Base-by-base conservation (phyloP, 108 stramenopile species). In the Asterionellopsis glacialis region DNA sequence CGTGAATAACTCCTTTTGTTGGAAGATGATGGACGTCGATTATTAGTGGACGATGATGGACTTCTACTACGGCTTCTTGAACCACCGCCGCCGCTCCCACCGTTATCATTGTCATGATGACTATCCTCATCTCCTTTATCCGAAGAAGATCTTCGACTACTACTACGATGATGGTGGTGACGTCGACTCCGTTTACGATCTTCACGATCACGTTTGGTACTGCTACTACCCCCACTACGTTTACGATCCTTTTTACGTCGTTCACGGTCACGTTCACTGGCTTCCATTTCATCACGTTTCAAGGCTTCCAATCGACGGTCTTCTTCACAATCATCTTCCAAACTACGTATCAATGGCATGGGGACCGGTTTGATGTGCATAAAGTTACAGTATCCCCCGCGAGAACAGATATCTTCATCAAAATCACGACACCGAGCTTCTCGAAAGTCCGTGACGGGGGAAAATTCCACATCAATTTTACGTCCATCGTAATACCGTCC, bases 331-430 rank as follows among this genome's bases (percentile, higher is more conserved):
- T 94, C 93, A 16, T 82, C 81, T 67, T 87, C 87, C 62, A 94
- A 55, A 33, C 76, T 79, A 44, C 84, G 75, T 50, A 94, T 70
- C 57, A 94, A 63, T 39, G 71, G 73, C 40, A 75, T 51, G 11
- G 93, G 93, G 9, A 94, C 83, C 9, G 85, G 89, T 54, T 90
- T 90, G 68, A 82, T 78, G 74, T 99, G 99, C 91, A 98, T 90
- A 68, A 98, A 98, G 79, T 98, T 99, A 75, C 99, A 99, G 61
- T 92, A 94, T 38, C 94, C 95, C 14, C 97, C 97, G 11, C 95
- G 67, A 39, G 64, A 56, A 71, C 97, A 98, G 15, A 55, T 63
- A 39, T 72, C 84, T 63, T 94, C 91, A 55, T 94, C 93, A 61
- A 81, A 96, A 67, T 96, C 95, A 11, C 97, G 72, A 68, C 99